Percentiles rank a stretch among this genome's conserved stretches.
These are phyloP conservation scores for Boletus vermiculosoides DNA, from an alignment of 768 basidiomycete genomes.

Conservation along the genomic window DNA sequence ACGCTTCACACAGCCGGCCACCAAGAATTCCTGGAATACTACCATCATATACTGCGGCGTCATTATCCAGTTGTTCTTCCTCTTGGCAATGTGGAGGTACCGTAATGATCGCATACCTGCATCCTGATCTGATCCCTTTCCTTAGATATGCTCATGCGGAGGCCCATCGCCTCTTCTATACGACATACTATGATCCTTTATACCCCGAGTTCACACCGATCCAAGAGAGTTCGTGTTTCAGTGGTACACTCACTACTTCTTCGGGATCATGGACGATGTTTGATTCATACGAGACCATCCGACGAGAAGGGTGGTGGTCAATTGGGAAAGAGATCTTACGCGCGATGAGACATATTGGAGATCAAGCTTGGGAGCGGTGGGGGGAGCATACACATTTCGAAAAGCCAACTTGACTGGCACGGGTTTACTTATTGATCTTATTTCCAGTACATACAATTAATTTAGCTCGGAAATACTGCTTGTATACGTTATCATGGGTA, in stretches of 20 bases:
- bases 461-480: slow-evolving; percentile 17
- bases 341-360: slow-evolving; percentile 38
- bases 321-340: slow-evolving; percentile 39
- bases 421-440: slow-evolving; percentile 20
- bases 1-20: slow-evolving; percentile 19
- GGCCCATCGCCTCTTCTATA: slow-evolving; percentile 61
- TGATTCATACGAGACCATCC: slow-evolving; percentile 39
- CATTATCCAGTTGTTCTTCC: slow-evolving; percentile 45
- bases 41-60: slow-evolving; percentile 37
- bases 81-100: slow-evolving; percentile 60
- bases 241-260: slow-evolving; percentile 35
- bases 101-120: slow-evolving; percentile 14
- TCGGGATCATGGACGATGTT: slow-evolving; percentile 38
- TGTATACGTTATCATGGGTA: slow-evolving; percentile 14
- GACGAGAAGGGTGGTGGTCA: slow-evolving; percentile 41
- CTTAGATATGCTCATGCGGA: slow-evolving; percentile 45
- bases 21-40: slow-evolving; percentile 25
- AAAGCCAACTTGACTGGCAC: slow-evolving; percentile 28
- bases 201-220: slow-evolving; percentile 66
- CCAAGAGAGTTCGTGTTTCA: slow-evolving; percentile 30
- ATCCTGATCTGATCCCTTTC: slow-evolving; percentile 9
- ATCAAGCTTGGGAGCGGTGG: slow-evolving; percentile 45
- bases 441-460: slow-evolving; percentile 14
- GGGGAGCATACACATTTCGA: slow-evolving; percentile 33
- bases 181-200: slow-evolving; percentile 77